Evolutionary conservation across 169 alveolate genomes (phyloP).

Genomic region (Blepharisma undulans): DNA sequence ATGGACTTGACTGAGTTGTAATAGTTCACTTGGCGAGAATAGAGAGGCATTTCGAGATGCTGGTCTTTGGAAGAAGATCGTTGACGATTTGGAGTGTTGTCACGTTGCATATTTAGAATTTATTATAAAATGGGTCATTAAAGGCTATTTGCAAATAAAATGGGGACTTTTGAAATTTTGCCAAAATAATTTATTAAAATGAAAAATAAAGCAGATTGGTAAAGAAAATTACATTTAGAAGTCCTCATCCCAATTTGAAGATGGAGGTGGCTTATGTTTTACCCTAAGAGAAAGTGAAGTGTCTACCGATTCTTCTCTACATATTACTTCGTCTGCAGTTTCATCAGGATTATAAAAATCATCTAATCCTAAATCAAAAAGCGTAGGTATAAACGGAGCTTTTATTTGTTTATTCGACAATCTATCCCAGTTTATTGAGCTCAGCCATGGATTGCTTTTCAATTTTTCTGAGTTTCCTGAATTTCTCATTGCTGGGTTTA

Average conservation of each 20-base stretch:
- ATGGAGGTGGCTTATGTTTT: not conserved
- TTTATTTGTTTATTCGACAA: not conserved
- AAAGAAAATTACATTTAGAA: not conserved
- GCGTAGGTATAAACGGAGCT: not conserved
- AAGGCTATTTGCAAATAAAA: not conserved
- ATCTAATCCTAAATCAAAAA: not conserved
- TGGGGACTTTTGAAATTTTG: not conserved
- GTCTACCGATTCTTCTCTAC: not conserved
- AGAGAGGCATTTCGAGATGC: not conserved
- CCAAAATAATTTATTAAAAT: no score
- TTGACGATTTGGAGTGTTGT: slow-evolving; percentile 1
- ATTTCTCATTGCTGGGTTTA: slow-evolving; percentile 41
- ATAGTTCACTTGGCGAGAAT: not conserved
- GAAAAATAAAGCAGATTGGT: not conserved
- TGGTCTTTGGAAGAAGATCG: not conserved
- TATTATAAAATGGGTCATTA: not conserved
- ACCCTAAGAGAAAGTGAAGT: not conserved
- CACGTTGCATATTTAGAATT: not conserved
- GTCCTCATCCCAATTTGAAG: not conserved
- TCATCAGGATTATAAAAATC: not conserved
- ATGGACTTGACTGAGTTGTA: not conserved
- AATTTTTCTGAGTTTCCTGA: not conserved
- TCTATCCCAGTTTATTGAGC: not conserved
- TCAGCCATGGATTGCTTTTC: not conserved
- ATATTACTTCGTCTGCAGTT: not conserved